Conservation (phyloP, 768 basidiomycete species). For the Mycena crocata region DNA sequence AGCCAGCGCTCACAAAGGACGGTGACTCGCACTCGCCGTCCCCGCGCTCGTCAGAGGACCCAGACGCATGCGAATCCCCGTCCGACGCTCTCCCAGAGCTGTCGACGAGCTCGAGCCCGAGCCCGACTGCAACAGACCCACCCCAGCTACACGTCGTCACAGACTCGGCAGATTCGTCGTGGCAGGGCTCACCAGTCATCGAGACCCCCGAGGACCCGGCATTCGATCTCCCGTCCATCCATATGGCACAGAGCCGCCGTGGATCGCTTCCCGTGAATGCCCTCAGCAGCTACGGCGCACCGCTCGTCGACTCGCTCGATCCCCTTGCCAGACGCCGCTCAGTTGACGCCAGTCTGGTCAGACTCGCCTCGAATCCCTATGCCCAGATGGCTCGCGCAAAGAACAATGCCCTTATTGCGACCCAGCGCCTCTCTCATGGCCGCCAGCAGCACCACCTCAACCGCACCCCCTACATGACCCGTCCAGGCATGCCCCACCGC, state of each 20-base stretch:
- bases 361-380: constrained; percentile 63
- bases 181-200: constrained; percentile 51
- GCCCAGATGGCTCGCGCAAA: constrained; percentile 64
- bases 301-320: constrained; percentile 56
- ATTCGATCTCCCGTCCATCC: constrained; percentile 44
- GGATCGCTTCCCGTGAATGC: constrained; percentile 67
- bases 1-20: constrained; percentile 35
- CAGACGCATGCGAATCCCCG: constrained; percentile 28
- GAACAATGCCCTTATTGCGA: constrained; percentile 58
- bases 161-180: constrained; percentile 41
- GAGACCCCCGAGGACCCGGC: constrained; percentile 50
- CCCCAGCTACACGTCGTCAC: constrained; percentile 57
- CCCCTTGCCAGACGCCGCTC: constrained; percentile 56
- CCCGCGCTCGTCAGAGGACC: constrained; percentile 38
- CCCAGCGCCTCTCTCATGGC: constrained; percentile 48
- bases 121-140: constrained; percentile 38
- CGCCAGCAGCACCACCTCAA: constrained; percentile 44
- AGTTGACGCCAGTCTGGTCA: constrained; percentile 60
- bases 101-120: constrained; percentile 29
- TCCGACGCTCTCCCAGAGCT: constrained; percentile 24
- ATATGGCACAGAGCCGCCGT: constrained; percentile 52
- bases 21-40: constrained; percentile 40
- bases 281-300: constrained; percentile 50
- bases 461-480: constrained; percentile 44
- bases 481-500: constrained; percentile 38